Conservation (phyloP, 139 green algal species). For the Astrephomene gubernaculifera region DNA sequence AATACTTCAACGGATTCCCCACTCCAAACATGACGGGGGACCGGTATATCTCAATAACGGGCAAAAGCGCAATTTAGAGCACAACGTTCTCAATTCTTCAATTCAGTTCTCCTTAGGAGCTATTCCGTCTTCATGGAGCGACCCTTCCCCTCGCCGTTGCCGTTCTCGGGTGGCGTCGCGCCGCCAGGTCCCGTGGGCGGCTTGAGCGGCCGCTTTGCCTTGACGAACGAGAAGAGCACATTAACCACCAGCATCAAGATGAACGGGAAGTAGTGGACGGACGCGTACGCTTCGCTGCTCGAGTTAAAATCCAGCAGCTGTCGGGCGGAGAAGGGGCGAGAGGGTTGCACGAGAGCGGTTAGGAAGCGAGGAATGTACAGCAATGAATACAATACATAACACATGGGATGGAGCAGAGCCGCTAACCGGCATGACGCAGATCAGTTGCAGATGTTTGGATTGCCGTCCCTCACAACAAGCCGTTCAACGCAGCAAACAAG, state of each 20-base stretch:
- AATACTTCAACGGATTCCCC: too few relatives aligned
- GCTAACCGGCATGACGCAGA: not conserved
- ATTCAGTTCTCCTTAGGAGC: too few relatives aligned
- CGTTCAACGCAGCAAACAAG: not conserved
- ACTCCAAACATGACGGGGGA: too few relatives aligned
- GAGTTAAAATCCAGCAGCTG: constrained; percentile 32
- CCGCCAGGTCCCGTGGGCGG: not conserved
- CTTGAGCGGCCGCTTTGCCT: constrained; percentile 7
- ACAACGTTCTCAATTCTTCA: too few relatives aligned
- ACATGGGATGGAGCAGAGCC: not conserved
- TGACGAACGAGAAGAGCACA: constrained; percentile 16
- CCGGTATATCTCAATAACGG: too few relatives aligned
- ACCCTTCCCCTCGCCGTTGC: too few relatives aligned
- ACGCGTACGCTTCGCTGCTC: constrained; percentile 30
- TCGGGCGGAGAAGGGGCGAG: not conserved
- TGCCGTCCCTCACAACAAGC: not conserved
- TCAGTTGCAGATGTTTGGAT: not conserved
- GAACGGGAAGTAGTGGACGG: constrained; percentile 53
- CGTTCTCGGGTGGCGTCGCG: not conserved
- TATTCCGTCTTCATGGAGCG: too few relatives aligned
- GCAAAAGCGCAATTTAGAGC: too few relatives aligned
- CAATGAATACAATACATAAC: not conserved
- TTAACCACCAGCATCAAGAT: constrained; percentile 41
- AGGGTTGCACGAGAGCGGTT: not conserved
- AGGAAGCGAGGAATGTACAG: not conserved